phyloP scores from a whole-genome alignment of 805 yeast genomes.

The Yarrowia sp. region DNA sequence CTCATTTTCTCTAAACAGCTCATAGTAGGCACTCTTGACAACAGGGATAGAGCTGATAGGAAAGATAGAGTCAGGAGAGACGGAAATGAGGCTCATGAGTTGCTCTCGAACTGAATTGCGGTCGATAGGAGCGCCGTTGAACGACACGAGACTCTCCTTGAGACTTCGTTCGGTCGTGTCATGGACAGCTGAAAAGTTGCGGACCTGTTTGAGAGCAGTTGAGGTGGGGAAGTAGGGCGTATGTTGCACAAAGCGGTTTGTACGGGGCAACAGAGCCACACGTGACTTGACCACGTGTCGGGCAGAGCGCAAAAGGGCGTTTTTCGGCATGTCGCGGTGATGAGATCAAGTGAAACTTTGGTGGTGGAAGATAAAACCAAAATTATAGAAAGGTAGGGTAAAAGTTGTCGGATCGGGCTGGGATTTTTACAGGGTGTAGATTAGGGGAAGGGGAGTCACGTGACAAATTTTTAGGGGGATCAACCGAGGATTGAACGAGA shows the following conservation, averaged over 20 bases:
- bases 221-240: too few species aligned
- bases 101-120: not conserved
- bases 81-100: not conserved
- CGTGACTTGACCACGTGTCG: not conserved
- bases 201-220: too few species aligned
- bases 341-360: not conserved
- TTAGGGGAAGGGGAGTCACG: too few species aligned
- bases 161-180: constrained; percentile 11
- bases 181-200: too few species aligned
- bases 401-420: too few species aligned
- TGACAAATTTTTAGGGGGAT: too few species aligned
- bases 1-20: constrained; percentile 9
- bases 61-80: not conserved
- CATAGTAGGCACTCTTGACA: constrained; percentile 18
- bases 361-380: too few species aligned
- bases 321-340: not conserved
- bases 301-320: constrained; percentile 1
- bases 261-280: too few species aligned
- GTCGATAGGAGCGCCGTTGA: constrained; percentile 3
- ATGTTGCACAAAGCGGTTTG: not conserved
- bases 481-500: too few species aligned
- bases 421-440: too few species aligned
- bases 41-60: constrained; percentile 9
- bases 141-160: constrained; percentile 17
- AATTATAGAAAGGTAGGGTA: not conserved